These are phyloP conservation scores for Colletotrichum salicis DNA, from an alignment of 2,329 filamentous ascomycete genomes.

Conservation along the genomic window DNA sequence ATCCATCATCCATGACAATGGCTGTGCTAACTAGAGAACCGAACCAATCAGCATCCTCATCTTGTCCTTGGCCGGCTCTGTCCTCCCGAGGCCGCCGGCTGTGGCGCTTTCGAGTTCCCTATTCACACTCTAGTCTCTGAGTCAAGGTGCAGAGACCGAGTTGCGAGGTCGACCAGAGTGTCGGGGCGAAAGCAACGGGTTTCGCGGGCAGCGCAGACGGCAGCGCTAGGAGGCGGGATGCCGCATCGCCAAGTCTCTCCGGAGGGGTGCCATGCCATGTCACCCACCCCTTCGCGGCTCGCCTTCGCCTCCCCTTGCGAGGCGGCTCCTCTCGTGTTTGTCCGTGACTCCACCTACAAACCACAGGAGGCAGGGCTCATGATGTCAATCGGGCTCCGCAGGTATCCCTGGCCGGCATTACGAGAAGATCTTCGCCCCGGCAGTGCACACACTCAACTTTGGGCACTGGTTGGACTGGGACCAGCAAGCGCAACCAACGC, in stretches of 20 bases:
- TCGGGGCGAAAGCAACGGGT: not conserved
- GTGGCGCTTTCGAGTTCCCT: not conserved
- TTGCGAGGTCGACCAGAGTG: not conserved
- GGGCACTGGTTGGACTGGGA: not conserved
- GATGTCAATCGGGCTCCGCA: conserved; percentile 26
- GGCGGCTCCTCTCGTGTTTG: conserved; percentile 31
- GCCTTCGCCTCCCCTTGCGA: not conserved
- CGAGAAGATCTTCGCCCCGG: conserved; percentile 30
- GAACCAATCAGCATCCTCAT: conserved; percentile 16
- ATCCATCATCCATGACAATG: not conserved
- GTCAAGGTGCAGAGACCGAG: not conserved
- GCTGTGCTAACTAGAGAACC: not conserved
- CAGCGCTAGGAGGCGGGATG: not conserved
- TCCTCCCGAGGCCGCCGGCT: conserved; percentile 7
- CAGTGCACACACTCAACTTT: not conserved
- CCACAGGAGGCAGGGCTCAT: conserved; percentile 5
- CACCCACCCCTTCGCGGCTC: not conserved
- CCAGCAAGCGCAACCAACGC: not conserved
- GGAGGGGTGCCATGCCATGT: not conserved
- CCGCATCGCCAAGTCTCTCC: conserved; percentile 17
- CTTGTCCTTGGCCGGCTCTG: not conserved
- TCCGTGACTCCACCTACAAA: conserved; percentile 5
- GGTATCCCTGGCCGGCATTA: conserved; percentile 20
- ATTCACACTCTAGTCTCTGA: not conserved
- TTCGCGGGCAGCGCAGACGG: conserved; percentile 2